Conservation (phyloP, 306 rosid genomes). For the Vigna mungo region DNA sequence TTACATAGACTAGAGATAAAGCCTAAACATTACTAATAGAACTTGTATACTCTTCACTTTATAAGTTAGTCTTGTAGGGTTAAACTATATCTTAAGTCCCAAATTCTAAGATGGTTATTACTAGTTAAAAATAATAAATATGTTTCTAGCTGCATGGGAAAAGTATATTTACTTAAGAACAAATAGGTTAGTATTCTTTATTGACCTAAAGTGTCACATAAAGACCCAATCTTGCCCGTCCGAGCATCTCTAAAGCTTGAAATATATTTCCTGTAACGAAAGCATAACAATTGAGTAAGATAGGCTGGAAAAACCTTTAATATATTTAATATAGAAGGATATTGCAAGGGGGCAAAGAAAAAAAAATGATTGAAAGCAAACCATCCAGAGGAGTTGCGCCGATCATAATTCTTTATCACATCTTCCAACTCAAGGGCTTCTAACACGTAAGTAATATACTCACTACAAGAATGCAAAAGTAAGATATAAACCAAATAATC, state of each 20-base stretch:
- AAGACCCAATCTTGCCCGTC: conserved; percentile 67
- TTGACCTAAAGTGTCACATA: conserved; percentile 74
- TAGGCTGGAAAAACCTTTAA: conserved; percentile 33
- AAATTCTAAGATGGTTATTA: not conserved
- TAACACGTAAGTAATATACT: conserved; percentile 79
- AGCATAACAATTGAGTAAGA: not conserved
- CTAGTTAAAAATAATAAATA: conserved; percentile 1
- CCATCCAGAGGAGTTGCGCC: conserved; percentile 88
- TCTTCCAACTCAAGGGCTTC: conserved; percentile 95
- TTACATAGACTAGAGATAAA: not conserved
- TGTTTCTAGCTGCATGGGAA: not conserved
- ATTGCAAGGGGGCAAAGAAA: conserved; percentile 1
- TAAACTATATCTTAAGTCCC: not conserved
- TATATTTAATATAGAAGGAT: conserved; percentile 2
- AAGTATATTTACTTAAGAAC: conserved; percentile 13
- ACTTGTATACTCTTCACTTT: not conserved
- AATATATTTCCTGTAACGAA: conserved; percentile 79
- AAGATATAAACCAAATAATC: conserved; percentile 15
- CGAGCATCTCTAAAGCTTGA: conserved; percentile 79
- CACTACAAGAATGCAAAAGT: conserved; percentile 61
- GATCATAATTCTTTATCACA: conserved; percentile 74
- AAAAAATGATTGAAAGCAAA: conserved; percentile 47
- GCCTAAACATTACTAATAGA: not conserved
- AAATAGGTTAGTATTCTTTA: conserved; percentile 12
- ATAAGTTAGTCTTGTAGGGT: not conserved